Evolutionary conservation across 805 yeast species (phyloP).

Genomic region (Teunomyces funiuensis): DNA sequence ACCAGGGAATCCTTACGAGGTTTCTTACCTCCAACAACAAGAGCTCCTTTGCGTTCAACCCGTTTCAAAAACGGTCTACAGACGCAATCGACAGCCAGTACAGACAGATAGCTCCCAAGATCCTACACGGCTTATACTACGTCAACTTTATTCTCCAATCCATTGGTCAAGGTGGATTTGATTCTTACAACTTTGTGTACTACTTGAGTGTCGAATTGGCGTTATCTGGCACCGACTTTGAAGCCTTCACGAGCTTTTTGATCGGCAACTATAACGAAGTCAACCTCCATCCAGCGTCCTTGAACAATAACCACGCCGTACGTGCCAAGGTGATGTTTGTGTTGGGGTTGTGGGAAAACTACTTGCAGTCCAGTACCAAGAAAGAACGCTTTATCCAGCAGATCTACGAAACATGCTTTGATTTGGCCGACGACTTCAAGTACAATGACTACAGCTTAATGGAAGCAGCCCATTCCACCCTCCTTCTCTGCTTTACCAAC

Average conservation of each 20-base stretch:
- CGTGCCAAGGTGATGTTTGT: conserved; percentile 45
- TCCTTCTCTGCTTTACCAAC: conserved; percentile 36
- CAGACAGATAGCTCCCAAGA: conserved; percentile 24
- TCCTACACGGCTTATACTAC: conserved; percentile 43
- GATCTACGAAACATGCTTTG: conserved; percentile 32
- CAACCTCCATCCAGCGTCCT: conserved; percentile 24
- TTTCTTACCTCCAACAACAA: conserved; percentile 29
- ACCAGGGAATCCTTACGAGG: conserved; percentile 48
- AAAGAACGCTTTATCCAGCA: conserved; percentile 20
- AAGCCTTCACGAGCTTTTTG: conserved; percentile 24
- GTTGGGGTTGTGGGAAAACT: conserved; percentile 48
- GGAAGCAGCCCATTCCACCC: conserved; percentile 67
- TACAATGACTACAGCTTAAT: conserved; percentile 32
- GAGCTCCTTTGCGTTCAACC: conserved; percentile 6
- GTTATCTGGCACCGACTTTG: conserved; percentile 18
- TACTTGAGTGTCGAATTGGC: conserved; percentile 46
- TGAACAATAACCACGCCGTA: conserved; percentile 27
- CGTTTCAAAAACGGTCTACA: conserved; percentile 9
- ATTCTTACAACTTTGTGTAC: conserved; percentile 60
- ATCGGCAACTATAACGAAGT: conserved; percentile 36
- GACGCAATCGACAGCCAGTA: conserved; percentile 24
- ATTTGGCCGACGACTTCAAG: conserved; percentile 25
- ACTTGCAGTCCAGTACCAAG: conserved; percentile 29
- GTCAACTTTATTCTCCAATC: conserved; percentile 48
- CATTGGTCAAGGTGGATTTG: conserved; percentile 66